Evolutionary conservation across 1,139 yeast genomes (phyloP).

Genomic region (Arxiozyma telluris): DNA sequence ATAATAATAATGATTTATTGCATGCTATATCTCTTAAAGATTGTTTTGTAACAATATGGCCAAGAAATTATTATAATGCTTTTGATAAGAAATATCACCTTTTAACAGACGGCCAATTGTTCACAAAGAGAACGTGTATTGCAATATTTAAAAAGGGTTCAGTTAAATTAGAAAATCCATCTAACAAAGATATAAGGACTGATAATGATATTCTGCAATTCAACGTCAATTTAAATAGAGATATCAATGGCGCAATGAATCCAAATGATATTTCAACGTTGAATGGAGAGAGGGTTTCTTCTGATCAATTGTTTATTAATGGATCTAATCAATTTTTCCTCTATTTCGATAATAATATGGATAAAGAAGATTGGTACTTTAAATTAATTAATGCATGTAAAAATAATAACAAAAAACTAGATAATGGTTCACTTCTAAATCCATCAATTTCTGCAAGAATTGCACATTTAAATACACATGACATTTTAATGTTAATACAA

Average conservation of each 20-base stretch:
- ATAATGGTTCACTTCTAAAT: conserved; percentile 21
- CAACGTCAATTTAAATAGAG: neutral
- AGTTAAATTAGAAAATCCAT: conserved; percentile 1
- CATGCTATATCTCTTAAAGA: conserved; percentile 73
- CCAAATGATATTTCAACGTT: neutral
- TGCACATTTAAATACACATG: conserved; percentile 58
- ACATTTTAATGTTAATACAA: conserved; percentile 66
- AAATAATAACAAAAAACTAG: conserved; percentile 2
- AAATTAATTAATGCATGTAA: conserved; percentile 71
- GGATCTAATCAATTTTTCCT: conserved; percentile 42
- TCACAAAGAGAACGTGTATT: conserved; percentile 71
- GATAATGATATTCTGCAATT: neutral
- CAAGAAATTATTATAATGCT: conserved; percentile 37
- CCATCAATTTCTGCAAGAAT: conserved; percentile 61
- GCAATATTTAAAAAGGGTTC: conserved; percentile 47
- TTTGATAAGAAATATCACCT: conserved; percentile 13
- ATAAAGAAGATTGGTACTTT: conserved; percentile 91
- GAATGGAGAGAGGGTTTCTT: neutral
- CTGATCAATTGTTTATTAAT: conserved; percentile 5
- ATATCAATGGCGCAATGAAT: neutral
- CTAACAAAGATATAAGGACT: neutral
- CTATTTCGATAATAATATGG: conserved; percentile 66
- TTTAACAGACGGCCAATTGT: conserved; percentile 63
- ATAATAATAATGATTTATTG: conserved; percentile 43
- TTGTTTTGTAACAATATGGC: conserved; percentile 78